Percentiles rank a stretch among this genome's conserved stretches.
phyloP scores from a whole-genome alignment of 148 eudicot genomes.

The Rhododendron vialii region DNA sequence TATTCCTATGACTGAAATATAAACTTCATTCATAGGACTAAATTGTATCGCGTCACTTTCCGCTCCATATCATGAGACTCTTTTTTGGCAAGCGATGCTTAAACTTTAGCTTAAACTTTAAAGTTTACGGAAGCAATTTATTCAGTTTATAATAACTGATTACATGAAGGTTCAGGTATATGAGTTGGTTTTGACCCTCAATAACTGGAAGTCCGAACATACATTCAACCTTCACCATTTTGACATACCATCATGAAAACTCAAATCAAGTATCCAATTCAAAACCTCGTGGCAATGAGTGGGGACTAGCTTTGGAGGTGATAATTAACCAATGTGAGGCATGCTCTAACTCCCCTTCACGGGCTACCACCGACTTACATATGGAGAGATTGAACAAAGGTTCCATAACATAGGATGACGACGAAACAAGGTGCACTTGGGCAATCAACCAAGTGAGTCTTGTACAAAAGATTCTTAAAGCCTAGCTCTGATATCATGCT shows the following conservation, averaged over 20 bases:
- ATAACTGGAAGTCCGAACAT: neutral
- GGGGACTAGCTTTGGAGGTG: neutral
- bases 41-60: neutral
- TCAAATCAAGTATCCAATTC: neutral
- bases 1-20: neutral
- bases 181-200: neutral
- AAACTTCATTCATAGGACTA: neutral
- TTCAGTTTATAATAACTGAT: neutral
- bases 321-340: neutral
- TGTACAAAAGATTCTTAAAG: neutral
- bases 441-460: neutral
- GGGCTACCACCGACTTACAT: neutral
- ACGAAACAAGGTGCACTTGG: neutral
- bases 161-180: neutral
- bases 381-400: neutral
- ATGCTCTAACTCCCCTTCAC: neutral
- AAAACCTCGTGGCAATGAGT: neutral
- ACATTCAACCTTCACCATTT: neutral
- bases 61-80: neutral
- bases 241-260: neutral
- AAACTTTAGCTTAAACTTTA: neutral
- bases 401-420: neutral
- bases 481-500: neutral
- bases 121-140: neutral
- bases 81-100: neutral